Evolutionary conservation across 202 grass and related monocot genomes (phyloP), one percentile per base, ranked within the genome.

Genomic region (Dendrocalamus latiflorus): DNA sequence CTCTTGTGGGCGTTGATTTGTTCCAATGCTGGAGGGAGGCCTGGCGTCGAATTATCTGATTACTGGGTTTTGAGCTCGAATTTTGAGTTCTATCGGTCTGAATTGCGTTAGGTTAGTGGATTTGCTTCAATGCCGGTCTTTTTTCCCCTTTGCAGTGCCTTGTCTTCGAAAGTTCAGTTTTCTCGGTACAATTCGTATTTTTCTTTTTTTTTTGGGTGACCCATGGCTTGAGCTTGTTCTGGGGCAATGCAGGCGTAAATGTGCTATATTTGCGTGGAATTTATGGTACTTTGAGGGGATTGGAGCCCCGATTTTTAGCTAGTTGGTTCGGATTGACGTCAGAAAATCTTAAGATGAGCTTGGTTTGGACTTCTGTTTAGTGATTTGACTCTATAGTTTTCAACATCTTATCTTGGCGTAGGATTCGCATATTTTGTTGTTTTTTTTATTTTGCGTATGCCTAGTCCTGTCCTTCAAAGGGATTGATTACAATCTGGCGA

Each of bases 201-300:
- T 68, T 53, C 51, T 5, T 39, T 8, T 75, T 38, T 83, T 59
- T 49, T 15, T n/a, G n/a, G 45, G 45, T 48, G 43, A 13, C 43
- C 43, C 11, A 43, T 45, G 67, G 15, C 53, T 79, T 83, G 53
- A 64, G 2, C 37, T 74, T 68, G 6, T 55, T 86, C 65, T 24
- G 62, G 56, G 74, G 5, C 54, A 79, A 84, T 80, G 84, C 79
- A 22, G 54, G n/a, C 24, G 50, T 21, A 55, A 83, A 74, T 74
- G 51, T 79, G 78, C 78, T 15, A 55, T 72, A 24, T 61, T 30
- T 74, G 42, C 1, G 3, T 64, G 13, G 7, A 65, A 33, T 25
- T 83, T 21, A 28, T 44, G 14, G 37, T 16, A 7, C 1, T 59
- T 55, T 12, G 6, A 33, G 16, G 24, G 44, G 39, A 59, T 38